Base-by-base conservation (phyloP, 306 rosid genomes). In the Cicer cuneatum region DNA sequence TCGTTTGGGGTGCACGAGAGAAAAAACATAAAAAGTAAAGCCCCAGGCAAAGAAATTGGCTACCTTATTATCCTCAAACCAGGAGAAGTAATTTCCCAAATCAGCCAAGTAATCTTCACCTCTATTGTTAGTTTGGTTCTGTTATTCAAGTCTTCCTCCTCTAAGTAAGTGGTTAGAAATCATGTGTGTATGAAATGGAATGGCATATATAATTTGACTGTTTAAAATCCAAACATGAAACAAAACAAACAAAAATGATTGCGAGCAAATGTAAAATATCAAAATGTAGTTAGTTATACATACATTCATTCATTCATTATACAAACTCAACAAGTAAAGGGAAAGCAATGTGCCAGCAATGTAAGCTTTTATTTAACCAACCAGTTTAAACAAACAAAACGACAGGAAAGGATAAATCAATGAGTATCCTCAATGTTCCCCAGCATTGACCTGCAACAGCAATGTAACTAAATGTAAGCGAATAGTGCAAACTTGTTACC, bases 401-500 rank as follows among this genome's bases (percentile, higher is more conserved):
- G 35, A 29, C 35, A 29, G 5, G 35, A 29, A 62, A 78, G 13
- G 53, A 75, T n/a, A 65, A 42, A 59, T 35, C 1, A 71, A 49
- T 35, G 65, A 21, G 10, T 39, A 29, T 45, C 35, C 16, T 68
- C 73, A 80, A 39, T 71, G 85, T 12, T 78, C 66, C 73, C 71
- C 71, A 59, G 78, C 63, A 10, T 73, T 77, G 56, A 77, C 82
- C 90, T 88, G 83, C 84, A 79, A 74, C 53, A 69, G 39, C 37
- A 69, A 62, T 38, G 57, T 16, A 52, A 15, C 7, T 69, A 61
- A 9, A 16, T n/a, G 69, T 8, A 61, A 64, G 35, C 2, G 6
- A 63, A 39, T 40, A 15, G 51, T 18, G 7, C 35, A 29, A 29
- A 4, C 5, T 29, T 29, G 35, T 29, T 29, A 0, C 35, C 35